Evolutionary conservation across 768 basidiomycete genomes (phyloP), one percentile per base, ranked within the genome.

Genomic region (Collybiopsis luxurians): DNA sequence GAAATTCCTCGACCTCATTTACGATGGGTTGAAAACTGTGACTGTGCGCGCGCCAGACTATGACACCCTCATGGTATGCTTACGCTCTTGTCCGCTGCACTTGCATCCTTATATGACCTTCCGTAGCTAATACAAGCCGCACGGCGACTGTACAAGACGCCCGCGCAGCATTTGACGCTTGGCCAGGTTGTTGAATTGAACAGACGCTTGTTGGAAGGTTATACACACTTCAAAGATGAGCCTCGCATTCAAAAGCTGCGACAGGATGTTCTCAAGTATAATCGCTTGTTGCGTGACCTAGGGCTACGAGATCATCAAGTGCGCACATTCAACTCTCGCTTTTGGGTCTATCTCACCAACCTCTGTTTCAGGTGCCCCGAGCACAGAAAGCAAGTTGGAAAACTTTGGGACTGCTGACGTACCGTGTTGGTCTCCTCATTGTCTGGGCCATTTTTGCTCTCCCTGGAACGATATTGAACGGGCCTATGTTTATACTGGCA

Each of bases 131-230:
- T 98, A 55, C 96, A 98, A 82, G 96, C 95, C 23, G 92, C 90
- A 15, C 86, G 96, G 51, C 81, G 96, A 51, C 74, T 98, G 51
- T 98, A 98, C 73, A 93, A 95, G 66, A 89, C 93, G 0, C 96
- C 96, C 15, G 91, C 93, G 4, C 94, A 96, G 69, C 89, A 96
- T 68, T 78, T 97, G 59, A 95, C 95, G 0, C 75, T 98, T 38
- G 91, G 95, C 38, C 96, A 98, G 76, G 94, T 97, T 12, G 95
- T 98, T 24, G 95, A 97, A 68, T 77, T 98, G 40, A 96, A 94
- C 70, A 85, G 90, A 64, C 87, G 96, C 39, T 86, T 98, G 65
- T 81, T 98, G 61, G 91, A 95, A 68, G 96, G 92, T 0, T 98
- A 98, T 67, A 79, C 84, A 9, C 86, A 91, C 64, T 97, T 96